Evolutionary conservation across 495 filamentous ascomycete genomes (phyloP), one percentile per base, ranked within the genome.

Genomic region (Neurospora terricola): DNA sequence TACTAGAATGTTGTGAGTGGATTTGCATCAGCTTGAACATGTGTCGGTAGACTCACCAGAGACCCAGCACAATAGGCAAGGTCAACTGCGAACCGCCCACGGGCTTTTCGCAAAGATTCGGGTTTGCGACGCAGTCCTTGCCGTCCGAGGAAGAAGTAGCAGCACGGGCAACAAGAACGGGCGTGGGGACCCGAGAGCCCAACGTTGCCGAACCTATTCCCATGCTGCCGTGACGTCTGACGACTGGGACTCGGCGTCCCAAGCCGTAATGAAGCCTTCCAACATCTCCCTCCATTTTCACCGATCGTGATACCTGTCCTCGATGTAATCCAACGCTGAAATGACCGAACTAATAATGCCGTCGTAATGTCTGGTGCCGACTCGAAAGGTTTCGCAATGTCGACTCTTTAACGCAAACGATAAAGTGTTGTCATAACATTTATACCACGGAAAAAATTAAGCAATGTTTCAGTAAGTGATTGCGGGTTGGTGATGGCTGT

Each of bases 41-140:
- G 59, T 27, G 23, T 30, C 27, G 48, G 45, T 38, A 43, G 43
- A 91, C 94, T 85, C 89, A 97, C 94, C 90, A 89, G 74, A 93
- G 89, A 80, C 91, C 93, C 14, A 97, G 85, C 38, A 90, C 87
- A 72, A 98, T 93, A 2, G 94, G 89, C 66, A 97, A 78, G 3
- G 90, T 92, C 70, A 89, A 89, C 14, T 83, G 84, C 21, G 84
- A 78, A 4, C 84, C 80, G 70, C 88, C 87, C 3, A 86, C 86
- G 4, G 89, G 86, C 75, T 87, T 88, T 74, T 89, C 86, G 74
- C 88, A 89, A 16, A 78, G 71, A 36, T 82, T 79, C 16, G 77
- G 59, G 43, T 75, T 78, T 72, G 75, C 72, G 1, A 66, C 36
- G 72, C 78, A 79, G 16, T 75, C 74, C 16, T 66, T 45, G 7